Evolutionary conservation across 306 rosid genomes (phyloP), one percentile per base, ranked within the genome.

Genomic region (Vigna trinervia): DNA sequence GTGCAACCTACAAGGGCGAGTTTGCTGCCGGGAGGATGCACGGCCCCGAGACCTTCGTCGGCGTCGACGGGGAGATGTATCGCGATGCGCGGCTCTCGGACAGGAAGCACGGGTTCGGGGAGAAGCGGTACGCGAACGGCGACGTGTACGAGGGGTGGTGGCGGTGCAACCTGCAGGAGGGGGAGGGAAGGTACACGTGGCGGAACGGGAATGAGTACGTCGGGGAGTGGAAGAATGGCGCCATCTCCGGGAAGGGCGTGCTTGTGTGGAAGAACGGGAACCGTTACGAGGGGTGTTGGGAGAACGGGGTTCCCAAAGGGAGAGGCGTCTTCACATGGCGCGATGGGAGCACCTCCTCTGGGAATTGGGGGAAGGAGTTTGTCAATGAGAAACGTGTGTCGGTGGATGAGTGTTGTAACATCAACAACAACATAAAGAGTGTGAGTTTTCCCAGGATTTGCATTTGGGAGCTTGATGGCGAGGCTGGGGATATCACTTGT

Each of bases 401-500:
- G 2, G 22, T 76, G 30, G 85, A 84, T 75, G 82, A 75, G 11
- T 70, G 32, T 7, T 22, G 1, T n/a, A 51, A n/a, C 17, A 17
- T 17, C 15, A 13, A 6, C 6, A 5, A 13, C 12, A 60, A 13
- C 2, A 60, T 6, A 0, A 84, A 73, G 86, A 82, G 71, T 73
- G 90, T 79, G 68, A 62, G 23, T 63, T 82, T 87, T 51, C 88
- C 88, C 0, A 70, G 90, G 83, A 84, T 87, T 78, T 87, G 88
- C 28, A 87, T 87, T 39, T 87, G 86, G 90, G 90, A 87, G 50
- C 75, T 82, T 73, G 90, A 87, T 67, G 88, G 83, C 0, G 90
- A 87, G 75, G 90, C 88, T 73, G 90, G 86, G 43, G 89, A 86
- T 78, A 86, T 86, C 3, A 86, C 87, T 64, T 86, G 89, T 46